A percentile compares a stretch with the other conserved stretches of the same genome.
Conservation (phyloP, 768 basidiomycete genomes). For the Tylopilus intermedius region DNA sequence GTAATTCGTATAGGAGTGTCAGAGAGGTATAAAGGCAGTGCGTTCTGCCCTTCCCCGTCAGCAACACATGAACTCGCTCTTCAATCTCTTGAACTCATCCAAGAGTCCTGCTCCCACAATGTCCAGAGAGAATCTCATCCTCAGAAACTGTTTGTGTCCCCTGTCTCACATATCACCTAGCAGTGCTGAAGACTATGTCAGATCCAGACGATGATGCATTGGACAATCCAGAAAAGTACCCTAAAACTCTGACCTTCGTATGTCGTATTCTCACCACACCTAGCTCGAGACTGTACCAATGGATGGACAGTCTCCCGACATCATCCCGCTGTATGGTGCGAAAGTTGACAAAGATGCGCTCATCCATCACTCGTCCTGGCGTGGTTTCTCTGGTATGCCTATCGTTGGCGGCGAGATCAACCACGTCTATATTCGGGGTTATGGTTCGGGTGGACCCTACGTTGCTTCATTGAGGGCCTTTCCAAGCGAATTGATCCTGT, state of each 20-base stretch:
- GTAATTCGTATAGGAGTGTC: neutral
- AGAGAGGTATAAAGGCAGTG: conserved; percentile 2
- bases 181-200: neutral
- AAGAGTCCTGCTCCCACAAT: neutral
- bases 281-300: neutral
- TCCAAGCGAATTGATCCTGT: conserved; percentile 5
- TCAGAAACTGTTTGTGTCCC: conserved; percentile 4
- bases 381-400: conserved; percentile 5
- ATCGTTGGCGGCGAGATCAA: conserved; percentile 4
- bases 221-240: neutral
- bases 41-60: neutral
- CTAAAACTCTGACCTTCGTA: conserved; percentile 2
- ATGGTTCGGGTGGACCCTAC: conserved; percentile 1
- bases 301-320: neutral
- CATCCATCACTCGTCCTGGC: neutral
- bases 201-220: conserved; percentile 4
- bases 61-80: neutral
- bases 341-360: neutral
- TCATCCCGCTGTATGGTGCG: conserved; percentile 1
- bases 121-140: neutral
- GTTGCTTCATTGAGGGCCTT: conserved; percentile 2
- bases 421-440: conserved; percentile 4
- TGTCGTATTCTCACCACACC: neutral
- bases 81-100: neutral
- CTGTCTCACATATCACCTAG: too few species aligned